Evolutionary conservation across 2,329 filamentous ascomycete species (phyloP), one percentile per base, ranked within the genome.

Genomic region (Rutstroemia sp.): DNA sequence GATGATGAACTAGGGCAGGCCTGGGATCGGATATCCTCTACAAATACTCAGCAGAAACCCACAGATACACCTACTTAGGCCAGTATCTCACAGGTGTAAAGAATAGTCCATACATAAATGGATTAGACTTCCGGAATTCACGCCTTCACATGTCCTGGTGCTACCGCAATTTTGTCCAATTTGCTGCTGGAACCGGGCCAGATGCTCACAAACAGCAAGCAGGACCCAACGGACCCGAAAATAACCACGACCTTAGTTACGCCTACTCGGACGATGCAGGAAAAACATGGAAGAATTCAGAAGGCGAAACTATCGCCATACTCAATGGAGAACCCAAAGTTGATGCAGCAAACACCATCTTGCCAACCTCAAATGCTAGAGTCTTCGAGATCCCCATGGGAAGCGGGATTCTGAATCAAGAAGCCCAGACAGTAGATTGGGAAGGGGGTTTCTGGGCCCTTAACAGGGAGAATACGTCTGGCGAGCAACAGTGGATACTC

Each of bases 41-140:
- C 34, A 54, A 47, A 3, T 67, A 67, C 45, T 63, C 58, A 12
- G 57, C 59, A 21, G 34, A 19, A 12, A 65, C 59, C 2, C 59
- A 62, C 21, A 25, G 38, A 34, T 67, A 67, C 44, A 58, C 54
- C 6, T 65, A 62, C 25, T 47, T 65, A 5, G 63, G 63, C 5
- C 60, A 62, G 19, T 58, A 63, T 37, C 60, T 67, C 16, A 64
- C 59, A 6, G 64, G 65, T 12, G 48, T 63, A 21, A 58, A 55
- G 0, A 65, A 65, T 42, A 66, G 58, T 51, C 64, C 65, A 16
- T 66, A 67, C 30, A 61, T 67, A 19, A 66, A 67, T 30, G 65
- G 65, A 3, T 50, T 67, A 16, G 61, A 63, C 30, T 63, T 59
- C 48, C 53, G 60, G n/a, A 9, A 58, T 5, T 49, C 30, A 9